Evolutionary conservation across 139 green algal genomes (phyloP), one percentile per base, ranked within the genome.

Genomic region (Chlamydomonas sphaeroides): DNA sequence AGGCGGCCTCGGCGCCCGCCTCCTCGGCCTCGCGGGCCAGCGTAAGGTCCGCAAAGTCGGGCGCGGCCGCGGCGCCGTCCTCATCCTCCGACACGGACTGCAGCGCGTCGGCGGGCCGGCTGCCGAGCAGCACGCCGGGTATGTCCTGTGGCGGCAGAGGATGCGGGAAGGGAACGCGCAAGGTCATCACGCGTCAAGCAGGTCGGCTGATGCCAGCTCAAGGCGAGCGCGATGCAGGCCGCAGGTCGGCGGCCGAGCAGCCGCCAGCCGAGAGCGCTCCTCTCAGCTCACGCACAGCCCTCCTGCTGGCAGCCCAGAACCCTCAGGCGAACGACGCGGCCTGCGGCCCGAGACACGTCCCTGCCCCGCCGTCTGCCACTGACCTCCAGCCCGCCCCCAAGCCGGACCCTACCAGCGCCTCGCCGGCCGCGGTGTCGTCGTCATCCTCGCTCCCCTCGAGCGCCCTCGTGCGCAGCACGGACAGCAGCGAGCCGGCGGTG

Each of bases 121-220:
- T 38, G 42, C 57, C 61, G 18, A 70, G 28, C 73, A 80, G 73
- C 73, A 70, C 39, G 14, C 25, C 73, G 1, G 73, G 73, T 20
- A 80, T 69, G 39, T 69, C 73, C 73, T 80, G 57, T 30, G 10
- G 3, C 26, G 5, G 8, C 23, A 10, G 49, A 30, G 66, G 65
- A 33, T 5, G 65, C 3, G 35, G 35, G 35, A 3, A 49, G 11
- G 35, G 65, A 3, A 15, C 14, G 33, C 62, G 30, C n/a, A 21
- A 25, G 62, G n/a, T n/a, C n/a, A n/a, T 8, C 33, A 72, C 66
- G 38, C 68, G 59, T n/a, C 42, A 76, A n/a, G 68, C 38, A 63
- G n/a, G n/a, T n/a, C 45, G 14, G 11, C 10, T 53, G 45, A 53
- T 10, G 11, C 45, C 14, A 53, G 45, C 45, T 14, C 45, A 14